Base-by-base conservation (phyloP, 345 rosid species). In the Cardamine chenopodiifolia region DNA sequence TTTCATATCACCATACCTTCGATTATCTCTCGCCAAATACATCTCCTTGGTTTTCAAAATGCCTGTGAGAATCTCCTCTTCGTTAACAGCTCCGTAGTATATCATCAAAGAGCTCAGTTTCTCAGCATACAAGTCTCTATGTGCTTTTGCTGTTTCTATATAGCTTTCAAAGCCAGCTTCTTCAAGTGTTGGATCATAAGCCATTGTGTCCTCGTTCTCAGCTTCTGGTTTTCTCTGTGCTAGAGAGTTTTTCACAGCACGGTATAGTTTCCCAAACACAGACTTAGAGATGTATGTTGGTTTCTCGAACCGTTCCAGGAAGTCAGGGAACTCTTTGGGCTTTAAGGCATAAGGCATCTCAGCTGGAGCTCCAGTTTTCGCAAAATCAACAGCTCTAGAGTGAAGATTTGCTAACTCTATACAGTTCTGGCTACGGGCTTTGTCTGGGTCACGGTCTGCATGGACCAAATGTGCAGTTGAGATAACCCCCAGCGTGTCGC, bases 301-400 rank as follows among this genome's bases (percentile, higher is more conserved):
- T 68, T 86, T 90, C 53, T 83, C 90, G 6, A 23, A 59, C 49
- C 99, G 85, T 84, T 88, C 97, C 86, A 95, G 82, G 85, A 95
- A 92, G 81, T 95, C 99, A 8, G 97, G 97, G 78, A 85, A 92
- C 59, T 85, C 92, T 74, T 57, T 89, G 2, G 99, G 99, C 80
- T 87, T 94, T 74, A 92, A 83, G 31, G 71, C 69, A 73, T 61
- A 75, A 5, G 97, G 97, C 99, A 90, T 94, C 85, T 90, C 93
- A 31, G 97, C 97, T 1, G 97, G 96, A 11, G 92, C 96, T 37
- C 99, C 97, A 0, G 92, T 92, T 81, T 94, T 94, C 0, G 97
- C 97, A 79, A 92, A 94, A 81, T 94, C 99, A 17, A 94, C 99
- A 29, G 97, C 97, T 78, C 90, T 85, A 7, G 97, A 94, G 82